Evolutionary conservation across 768 basidiomycete genomes (phyloP), one percentile per base, ranked within the genome.

Genomic region (Clitopilus passeckerianus): DNA sequence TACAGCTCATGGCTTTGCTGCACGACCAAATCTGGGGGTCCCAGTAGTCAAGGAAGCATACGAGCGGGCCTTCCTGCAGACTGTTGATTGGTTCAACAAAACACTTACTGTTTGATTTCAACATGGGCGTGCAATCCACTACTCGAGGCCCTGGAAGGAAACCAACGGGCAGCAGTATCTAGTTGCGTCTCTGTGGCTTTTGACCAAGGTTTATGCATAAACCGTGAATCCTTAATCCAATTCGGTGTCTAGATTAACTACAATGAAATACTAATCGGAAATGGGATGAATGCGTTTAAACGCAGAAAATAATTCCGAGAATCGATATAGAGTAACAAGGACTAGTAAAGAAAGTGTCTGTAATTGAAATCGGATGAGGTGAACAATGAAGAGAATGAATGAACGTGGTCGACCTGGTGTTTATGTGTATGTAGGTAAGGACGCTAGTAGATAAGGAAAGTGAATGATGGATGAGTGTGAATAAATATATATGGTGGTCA

Each of bases 1-100:
- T 7, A 80, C 78, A 6, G 65, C 73, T 4, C 81, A 82, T 60
- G 80, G 81, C 7, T 82, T 80, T 59, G 78, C 75, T 22, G 69
- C 72, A 10, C 72, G 77, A 10, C 81, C 80, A 2, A 75, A 79
- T 44, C 55, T 77, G 14, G 66, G 65, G 3, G 59, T 73, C 20
- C 69, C 74, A 5, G 77, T 74, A 9, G 72, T 77, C 54, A 78
- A 76, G 59, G 72, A 72, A 50, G 79, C 72, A 0, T 76, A 72
- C 44, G 77, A 81, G 63, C 70, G 70, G 7, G 74, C 79, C 0
- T 73, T 79, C 7, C 68, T 75, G 30, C 76, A 81, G 58, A 74
- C 72, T 3, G 73, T 76, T 16, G 66, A 67, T 20, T 82, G 80
- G 81, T 81, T 81, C 62, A 70, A 74, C 23, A 81, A 78, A 63